Percentiles rank a stretch among this genome's conserved stretches.
Conservation (phyloP, 148 eudicot species). For the Talinum fruticosum region DNA sequence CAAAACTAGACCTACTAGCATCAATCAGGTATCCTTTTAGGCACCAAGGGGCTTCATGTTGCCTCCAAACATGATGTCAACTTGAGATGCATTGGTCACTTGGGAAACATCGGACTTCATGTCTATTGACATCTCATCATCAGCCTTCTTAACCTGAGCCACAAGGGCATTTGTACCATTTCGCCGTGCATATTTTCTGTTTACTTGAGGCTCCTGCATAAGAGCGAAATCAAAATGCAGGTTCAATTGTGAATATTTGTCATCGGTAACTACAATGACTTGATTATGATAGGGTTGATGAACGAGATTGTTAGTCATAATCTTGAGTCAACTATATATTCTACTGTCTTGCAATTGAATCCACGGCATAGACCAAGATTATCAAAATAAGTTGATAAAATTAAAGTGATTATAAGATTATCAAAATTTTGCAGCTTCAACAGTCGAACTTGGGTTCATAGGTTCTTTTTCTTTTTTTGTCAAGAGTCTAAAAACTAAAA, state of each 20-base stretch:
- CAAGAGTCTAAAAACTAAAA: no score
- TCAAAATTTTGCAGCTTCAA: no score
- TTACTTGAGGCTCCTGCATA: slow-evolving; percentile 42
- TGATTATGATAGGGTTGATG: no score
- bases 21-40: slow-evolving; percentile 30
- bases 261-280: no score
- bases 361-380: no score
- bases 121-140: slow-evolving; percentile 37
- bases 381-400: no score
- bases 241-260: no score
- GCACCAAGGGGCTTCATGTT: slow-evolving; percentile 39
- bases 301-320: not conserved
- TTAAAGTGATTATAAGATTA: no score
- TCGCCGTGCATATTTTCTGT: slow-evolving; percentile 33
- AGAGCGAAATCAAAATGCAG: not conserved
- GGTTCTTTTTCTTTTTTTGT: no score
- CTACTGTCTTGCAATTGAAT: no score
- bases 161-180: slow-evolving; percentile 32
- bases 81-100: slow-evolving; percentile 55
- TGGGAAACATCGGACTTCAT: slow-evolving; percentile 62
- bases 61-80: slow-evolving; percentile 37
- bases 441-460: no score
- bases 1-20: slow-evolving; percentile 16
- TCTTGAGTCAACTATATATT: no score
- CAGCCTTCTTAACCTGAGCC: slow-evolving; percentile 38